Conservation (phyloP, 306 rosid species). For the Pachyrhizus erosus region DNA sequence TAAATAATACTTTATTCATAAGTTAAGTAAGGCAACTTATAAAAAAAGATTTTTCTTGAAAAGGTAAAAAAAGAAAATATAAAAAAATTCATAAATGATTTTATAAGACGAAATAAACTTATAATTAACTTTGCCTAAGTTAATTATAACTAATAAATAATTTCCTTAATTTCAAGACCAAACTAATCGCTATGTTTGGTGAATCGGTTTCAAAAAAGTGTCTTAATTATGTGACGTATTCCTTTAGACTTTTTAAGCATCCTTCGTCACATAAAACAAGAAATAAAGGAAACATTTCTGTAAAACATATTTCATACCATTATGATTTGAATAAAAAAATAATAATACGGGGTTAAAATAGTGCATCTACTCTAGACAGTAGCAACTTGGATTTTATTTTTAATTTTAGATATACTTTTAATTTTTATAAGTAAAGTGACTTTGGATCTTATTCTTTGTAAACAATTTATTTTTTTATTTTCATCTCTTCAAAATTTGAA, state of each 20-base stretch:
- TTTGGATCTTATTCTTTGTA: no score
- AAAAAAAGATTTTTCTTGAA: no score
- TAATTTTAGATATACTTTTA: no score
- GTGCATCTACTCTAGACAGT: no score
- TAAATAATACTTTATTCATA: not conserved
- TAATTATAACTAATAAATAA: not conserved
- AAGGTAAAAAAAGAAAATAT: no score
- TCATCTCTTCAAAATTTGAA: no score
- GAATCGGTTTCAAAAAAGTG: not conserved
- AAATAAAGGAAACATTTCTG: not conserved
- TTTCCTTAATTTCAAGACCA: not conserved
- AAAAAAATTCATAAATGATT: not conserved
- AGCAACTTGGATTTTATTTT: no score
- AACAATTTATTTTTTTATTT: no score
- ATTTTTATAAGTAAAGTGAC: no score
- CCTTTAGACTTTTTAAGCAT: no score
- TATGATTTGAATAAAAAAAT: no score
- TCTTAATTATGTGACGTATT: not conserved
- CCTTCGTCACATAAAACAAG: not conserved
- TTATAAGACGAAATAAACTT: not conserved
- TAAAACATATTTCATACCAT: not conserved
- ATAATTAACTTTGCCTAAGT: not conserved
- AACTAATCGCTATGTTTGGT: not conserved
- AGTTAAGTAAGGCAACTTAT: not conserved
- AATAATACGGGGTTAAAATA: no score